Evolutionary conservation across 2,329 filamentous ascomycete genomes (phyloP), one percentile per base, ranked within the genome.

Genomic region (Trichoderma oligosporum): DNA sequence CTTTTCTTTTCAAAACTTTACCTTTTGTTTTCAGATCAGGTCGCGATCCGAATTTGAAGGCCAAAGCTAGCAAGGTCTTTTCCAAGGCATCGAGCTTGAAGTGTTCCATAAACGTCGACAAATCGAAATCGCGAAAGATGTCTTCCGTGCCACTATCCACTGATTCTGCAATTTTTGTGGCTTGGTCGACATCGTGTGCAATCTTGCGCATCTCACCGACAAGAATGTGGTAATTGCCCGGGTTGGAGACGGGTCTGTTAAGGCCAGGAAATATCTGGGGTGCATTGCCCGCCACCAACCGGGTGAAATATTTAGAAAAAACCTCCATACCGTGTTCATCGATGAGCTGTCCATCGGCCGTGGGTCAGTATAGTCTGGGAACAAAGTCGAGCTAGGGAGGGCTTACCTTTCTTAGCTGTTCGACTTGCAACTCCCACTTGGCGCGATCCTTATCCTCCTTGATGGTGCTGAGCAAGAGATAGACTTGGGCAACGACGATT

Each of bases 271-370:
- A 97, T 71, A 99, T 94, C 68, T 94, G 87, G 62, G 87, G 79
- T 67, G 92, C 91, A 84, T 97, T 97, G 76, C 87, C 87, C 74
- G 88, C 88, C 70, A 99, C 84, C 71, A 97, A 81, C 74, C 93
- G 90, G 74, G 91, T 87, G 75, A 99, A 96, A 74, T 94, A 97
- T 79, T 92, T 95, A 60, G 90, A 86, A 73, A 92, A 97, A 71
- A 97, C 91, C 81, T 99, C 95, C 93, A 99, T 99, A 71, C 92
- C 92, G 91, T 96, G 87, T 68, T 93, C 92, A 84, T 96, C 87
- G 77, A 97, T 88, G 72, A 97, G 86, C 89, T 96, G 63, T 57
- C 45, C n/a, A 38, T 46, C 9, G 22, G 36, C 41, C 45, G 27
- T 14, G 2, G 39, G 61, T 71, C 48, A 70, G 62, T 47, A 39